Base-by-base conservation (phyloP, 257 asterid genomes). In the Nicotiana tomentosiformis region DNA sequence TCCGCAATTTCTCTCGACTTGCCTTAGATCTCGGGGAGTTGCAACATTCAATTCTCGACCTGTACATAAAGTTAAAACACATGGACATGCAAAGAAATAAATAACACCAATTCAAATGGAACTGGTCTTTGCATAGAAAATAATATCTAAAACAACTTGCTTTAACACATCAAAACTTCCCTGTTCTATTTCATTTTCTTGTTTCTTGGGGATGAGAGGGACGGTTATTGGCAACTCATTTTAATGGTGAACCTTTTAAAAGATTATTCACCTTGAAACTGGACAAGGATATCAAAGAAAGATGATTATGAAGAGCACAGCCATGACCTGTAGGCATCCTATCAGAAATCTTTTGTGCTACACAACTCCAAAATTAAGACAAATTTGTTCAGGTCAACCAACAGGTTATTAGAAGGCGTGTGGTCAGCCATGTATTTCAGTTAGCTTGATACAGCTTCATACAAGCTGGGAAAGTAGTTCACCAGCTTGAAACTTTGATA, bases 1-100 rank as follows among this genome's bases (percentile, higher is more conserved):
- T 82, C 51, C 88, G 58, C 51, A 74, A 33, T 61, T 86, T 86
- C 84, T 86, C 88, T 72, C 88, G 62, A 58, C 84, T 79, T 51
- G 88, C 88, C 69, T 83, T 86, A 17, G 84, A 46, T 55, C 84
- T 80, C 43, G 86, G 57, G 14, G 78, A 37, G 56, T 33, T 82
- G 84, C 78, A 82, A 9, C 65, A 35, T 43, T 82, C 86, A 2
- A 66, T 20, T 51, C 30, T 86, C 16, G 65, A 83, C 80, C 88
- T 86, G 86, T 60, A 79, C n/a, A 33, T 72, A 66, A 35, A 78
- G 62, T 26, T 65, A 78, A 78, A 43, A 33, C 23, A 61, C 5
- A 37, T 64, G 20, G 49, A 6, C 29, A 79, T 3, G 39, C 3
- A 61, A 12, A n/a, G 46, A 61, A 60, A 32, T 79, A 39, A 39